Evolutionary conservation across 352 stramenopile species (phyloP), one percentile per base, ranked within the genome.

Genomic region (Plasmopara halstedii): DNA sequence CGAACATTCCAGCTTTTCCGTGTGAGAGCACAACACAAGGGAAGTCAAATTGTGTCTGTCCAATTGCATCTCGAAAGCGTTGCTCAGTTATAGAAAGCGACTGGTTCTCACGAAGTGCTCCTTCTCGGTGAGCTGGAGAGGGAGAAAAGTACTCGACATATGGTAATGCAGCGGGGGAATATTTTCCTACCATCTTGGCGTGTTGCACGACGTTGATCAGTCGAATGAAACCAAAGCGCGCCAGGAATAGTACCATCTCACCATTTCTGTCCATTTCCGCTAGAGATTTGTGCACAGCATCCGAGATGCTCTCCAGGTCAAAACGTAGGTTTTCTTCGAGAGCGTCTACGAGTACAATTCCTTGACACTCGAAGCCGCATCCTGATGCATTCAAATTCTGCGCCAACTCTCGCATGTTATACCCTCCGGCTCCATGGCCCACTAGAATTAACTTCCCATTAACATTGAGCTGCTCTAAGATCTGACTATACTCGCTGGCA

Each of bases 11-110:
- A 20, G 60, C 25, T 14, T 70, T 70, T 11, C 73, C 63, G 31
- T 91, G 79, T 7, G 79, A 85, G 6, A 91, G 58, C 31, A 91
- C 72, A 20, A 88, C 64, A 21, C 64, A 80, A n/a, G 76, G 76
- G 21, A 87, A 78, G 17, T 64, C 50, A 42, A 83, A 73, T 8
- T 46, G 49, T 3, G 44, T 41, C 46, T 19, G 3, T 56, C 33
- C 6, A n/a, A 50, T 40, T 13, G 56, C 37, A 23, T 84, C 52
- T 1, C 69, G 63, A 46, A 88, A 86, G 13, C 25, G 54, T 45
- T 85, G 52, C 49, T 91, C 79, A 2, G 73, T 91, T 32, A 68
- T 29, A 1, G 72, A 62, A 15, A 91, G 58, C 8, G 57, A 74
- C 15, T 70, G 36, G 48, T 80, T 85, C 50, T 91, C 79, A 9